Evolutionary conservation across 1,284 basidiomycete species (phyloP), one percentile per base, ranked within the genome.

Genomic region (Ceratobasidium sp.): DNA sequence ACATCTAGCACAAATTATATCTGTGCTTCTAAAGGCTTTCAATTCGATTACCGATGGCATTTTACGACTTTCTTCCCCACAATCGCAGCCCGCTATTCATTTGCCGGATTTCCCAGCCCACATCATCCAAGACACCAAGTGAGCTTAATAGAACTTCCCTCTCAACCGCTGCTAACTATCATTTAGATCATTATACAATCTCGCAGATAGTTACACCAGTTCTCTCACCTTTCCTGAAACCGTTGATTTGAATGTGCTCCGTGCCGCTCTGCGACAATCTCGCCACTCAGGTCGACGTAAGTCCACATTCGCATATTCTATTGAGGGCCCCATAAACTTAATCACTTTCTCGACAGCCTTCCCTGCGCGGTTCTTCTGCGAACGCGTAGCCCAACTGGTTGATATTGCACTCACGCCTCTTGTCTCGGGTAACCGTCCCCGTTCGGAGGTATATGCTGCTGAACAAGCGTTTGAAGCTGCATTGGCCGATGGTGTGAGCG

Each of bases 181-280:
- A 8, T 47, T 46, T 18, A 70, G 66, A 21, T 44, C 66, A 13
- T 23, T 70, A 18, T 70, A 70, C 18, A 70, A 57, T 11, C 66
- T 70, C 7, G 66, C 66, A 6, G 66, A 70, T 26, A 21, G 54
- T n/a, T 70, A 70, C 41, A 43, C 43, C 16, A 28, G 54, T 21
- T 70, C 66, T 6, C 66, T 70, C 5, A 30, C 52, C 26, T 70
- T 70, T 26, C 26, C 54, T 1, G 66, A 70, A 38, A 9, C 66
- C 11, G 66, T 70, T 14, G 66, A 70, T 52, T 38, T 70, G 41
- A 58, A 70, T n/a, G 66, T 70, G 4, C 41, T 70, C 11, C 66
- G 54, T 18, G 11, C 52, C 18, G 16, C 66, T 6, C 11, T 70
- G 23, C 66, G 66, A 58, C 66, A 70, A 43, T 54, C 43, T 28